A percentile compares a stretch with the other conserved stretches of the same genome.
These are phyloP conservation scores for Ramaria rubella DNA, from an alignment of 768 basidiomycete species.

Conservation along the genomic window DNA sequence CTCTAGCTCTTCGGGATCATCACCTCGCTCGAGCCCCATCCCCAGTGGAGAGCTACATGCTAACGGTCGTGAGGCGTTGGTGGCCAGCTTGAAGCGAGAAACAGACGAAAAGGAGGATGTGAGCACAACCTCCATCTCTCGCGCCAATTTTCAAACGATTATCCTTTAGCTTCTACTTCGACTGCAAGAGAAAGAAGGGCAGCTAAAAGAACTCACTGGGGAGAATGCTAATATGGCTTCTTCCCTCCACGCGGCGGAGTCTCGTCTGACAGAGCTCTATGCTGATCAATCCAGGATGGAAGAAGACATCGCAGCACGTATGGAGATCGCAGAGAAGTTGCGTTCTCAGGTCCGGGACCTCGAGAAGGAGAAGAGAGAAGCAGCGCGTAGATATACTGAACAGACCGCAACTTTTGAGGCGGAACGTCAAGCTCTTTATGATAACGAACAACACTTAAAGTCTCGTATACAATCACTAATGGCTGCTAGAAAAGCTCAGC, in stretches of 20 bases:
- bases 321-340: slow-evolving; percentile 79
- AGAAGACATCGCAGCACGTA: slow-evolving; percentile 70
- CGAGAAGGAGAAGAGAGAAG: slow-evolving; percentile 83
- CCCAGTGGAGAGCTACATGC: slow-evolving; percentile 36
- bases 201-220: slow-evolving; percentile 48
- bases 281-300: slow-evolving; percentile 78
- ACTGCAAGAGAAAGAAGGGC: slow-evolving; percentile 72
- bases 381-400: slow-evolving; percentile 79
- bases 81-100: slow-evolving; percentile 63
- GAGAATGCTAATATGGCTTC: slow-evolving; percentile 64
- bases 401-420: slow-evolving; percentile 89
- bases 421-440: slow-evolving; percentile 87
- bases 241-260: slow-evolving; percentile 60
- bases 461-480: slow-evolving; percentile 79
- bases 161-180: slow-evolving; percentile 61
- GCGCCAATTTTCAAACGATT: slow-evolving; percentile 1
- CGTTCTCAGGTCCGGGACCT: slow-evolving; percentile 74
- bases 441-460: slow-evolving; percentile 90
- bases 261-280: slow-evolving; percentile 72
- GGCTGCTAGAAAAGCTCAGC: slow-evolving; percentile 48
- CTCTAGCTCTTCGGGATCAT: slow-evolving; percentile 42
- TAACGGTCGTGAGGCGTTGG: slow-evolving; percentile 44
- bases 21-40: slow-evolving; percentile 33
- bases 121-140: slow-evolving; percentile 17
- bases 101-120: slow-evolving; percentile 80